Evolutionary conservation across 257 asterid genomes (phyloP), one percentile per base, ranked within the genome.

Genomic region (Salvia hispanica): DNA sequence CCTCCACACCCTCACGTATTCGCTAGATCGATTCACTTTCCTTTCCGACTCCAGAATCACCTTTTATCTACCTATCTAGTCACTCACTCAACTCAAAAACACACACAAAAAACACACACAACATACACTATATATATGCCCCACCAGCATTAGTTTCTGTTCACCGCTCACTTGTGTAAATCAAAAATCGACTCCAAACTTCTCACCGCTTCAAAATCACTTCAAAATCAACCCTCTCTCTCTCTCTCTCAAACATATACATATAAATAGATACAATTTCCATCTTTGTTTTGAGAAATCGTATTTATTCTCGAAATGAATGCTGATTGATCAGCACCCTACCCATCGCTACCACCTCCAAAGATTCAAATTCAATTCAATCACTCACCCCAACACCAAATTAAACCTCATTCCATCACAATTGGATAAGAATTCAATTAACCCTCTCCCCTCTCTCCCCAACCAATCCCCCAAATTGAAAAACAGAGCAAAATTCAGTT

Each of bases 341-440:
- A 25, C 31, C 31, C 31, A 25, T 25, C 31, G 31, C 31, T 25
- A 25, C 31, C 31, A 25, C 31, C 31, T 25, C 2, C 10, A 50
- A 25, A 50, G 31, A 15, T 21, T 14, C 56, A 50, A n/a, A 51
- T 11, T 15, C 57, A 51, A 40, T 40, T 15, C 57, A 51, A 40
- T 40, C 45, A 40, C 11, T 40, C 45, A 40, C 45, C 8, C 8
- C 11, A 8, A 8, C 45, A 40, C 6, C 13, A 47, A 47, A n/a
- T 14, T 14, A 18, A 51, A 31, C 61, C 9, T 12, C 40, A 40
- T 40, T 40, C 45, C 74, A 55, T 61, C 58, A 47, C 61, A 43
- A 76, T 70, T 72, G 83, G 88, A 82, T 82, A 80, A 85, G 85
- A 73, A 80, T n/a, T n/a, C n/a, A n/a, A n/a, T 37, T 9, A 40